Evolutionary conservation across 78 protist genomes (phyloP).

Genomic region (Dictyostelium discoideum): DNA sequence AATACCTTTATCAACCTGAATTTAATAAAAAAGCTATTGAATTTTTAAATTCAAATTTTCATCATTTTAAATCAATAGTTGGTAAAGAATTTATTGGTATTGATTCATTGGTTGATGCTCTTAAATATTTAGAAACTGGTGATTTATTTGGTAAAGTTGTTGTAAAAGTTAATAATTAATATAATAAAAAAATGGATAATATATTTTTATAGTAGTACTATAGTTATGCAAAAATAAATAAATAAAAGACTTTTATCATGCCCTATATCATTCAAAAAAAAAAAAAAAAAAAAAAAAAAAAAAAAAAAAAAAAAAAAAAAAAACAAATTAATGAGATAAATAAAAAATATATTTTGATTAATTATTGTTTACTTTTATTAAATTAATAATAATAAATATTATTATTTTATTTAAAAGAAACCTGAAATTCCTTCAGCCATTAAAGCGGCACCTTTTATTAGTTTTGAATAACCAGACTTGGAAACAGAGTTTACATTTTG

Average conservation of each 20-base stretch:
- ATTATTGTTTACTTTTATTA: too few species aligned
- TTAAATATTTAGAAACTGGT: not conserved
- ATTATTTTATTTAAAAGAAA: too few species aligned
- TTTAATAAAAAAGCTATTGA: not conserved
- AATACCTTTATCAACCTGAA: not conserved
- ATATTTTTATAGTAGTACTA: not conserved
- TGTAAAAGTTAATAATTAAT: not conserved
- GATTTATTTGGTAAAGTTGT: constrained; percentile 38
- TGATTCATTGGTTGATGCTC: not conserved
- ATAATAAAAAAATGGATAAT: not conserved
- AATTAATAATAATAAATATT: too few species aligned
- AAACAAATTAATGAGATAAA: too few species aligned
- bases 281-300: too few species aligned
- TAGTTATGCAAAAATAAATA: too few species aligned
- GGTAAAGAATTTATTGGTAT: constrained; percentile 47
- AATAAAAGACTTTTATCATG: too few species aligned
- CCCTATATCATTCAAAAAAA: too few species aligned
- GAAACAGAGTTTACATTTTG: not conserved
- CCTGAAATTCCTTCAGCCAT: not conserved
- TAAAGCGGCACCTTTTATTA: not conserved
- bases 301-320: too few species aligned
- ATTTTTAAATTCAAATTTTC: not conserved
- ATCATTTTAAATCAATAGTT: not conserved
- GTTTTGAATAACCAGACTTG: not conserved
- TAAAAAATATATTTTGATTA: too few species aligned